Conservation (phyloP, 495 filamentous ascomycete species). For the Neurospora cerealis region DNA sequence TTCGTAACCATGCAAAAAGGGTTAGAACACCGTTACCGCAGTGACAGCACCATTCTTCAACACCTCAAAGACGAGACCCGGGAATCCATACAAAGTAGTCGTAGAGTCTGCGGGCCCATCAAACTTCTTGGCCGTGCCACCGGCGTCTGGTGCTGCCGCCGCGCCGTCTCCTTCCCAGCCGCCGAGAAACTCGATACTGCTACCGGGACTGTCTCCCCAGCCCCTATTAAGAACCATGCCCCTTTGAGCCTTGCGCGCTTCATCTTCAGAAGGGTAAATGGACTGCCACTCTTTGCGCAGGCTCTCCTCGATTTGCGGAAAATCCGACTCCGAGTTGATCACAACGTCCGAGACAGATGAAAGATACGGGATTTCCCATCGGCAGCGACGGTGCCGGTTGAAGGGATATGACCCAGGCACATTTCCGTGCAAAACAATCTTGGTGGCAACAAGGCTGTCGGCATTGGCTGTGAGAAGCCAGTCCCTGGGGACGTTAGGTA, state of each 20-base stretch:
- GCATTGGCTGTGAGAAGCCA: slow-evolving; percentile 30
- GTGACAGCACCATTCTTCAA: slow-evolving; percentile 86
- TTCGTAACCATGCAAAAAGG: background rate
- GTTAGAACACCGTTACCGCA: slow-evolving; percentile 64
- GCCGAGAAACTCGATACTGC: slow-evolving; percentile 78
- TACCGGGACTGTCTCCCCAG: slow-evolving; percentile 85
- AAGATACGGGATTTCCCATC: slow-evolving; percentile 70
- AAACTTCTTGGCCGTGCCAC: slow-evolving; percentile 11
- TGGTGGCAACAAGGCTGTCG: slow-evolving; percentile 69
- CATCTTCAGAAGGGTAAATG: slow-evolving; percentile 48
- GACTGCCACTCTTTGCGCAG: slow-evolving; percentile 64
- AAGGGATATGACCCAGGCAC: slow-evolving; percentile 94
- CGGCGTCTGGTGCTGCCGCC: slow-evolving; percentile 23
- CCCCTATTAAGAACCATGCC: slow-evolving; percentile 85
- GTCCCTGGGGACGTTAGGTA: slow-evolving; percentile 17
- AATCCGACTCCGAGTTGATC: slow-evolving; percentile 68
- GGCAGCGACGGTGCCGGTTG: slow-evolving; percentile 81
- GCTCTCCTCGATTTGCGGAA: slow-evolving; percentile 54
- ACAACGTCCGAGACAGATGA: slow-evolving; percentile 14
- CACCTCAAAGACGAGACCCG: slow-evolving; percentile 89
- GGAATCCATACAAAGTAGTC: slow-evolving; percentile 87
- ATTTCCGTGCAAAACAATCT: slow-evolving; percentile 85
- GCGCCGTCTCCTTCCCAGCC: slow-evolving; percentile 73
- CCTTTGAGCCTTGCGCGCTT: slow-evolving; percentile 54
- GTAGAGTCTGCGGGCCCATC: slow-evolving; percentile 55